Evolutionary conservation across 345 rosid species (phyloP).

Genomic region (Orychophragmus violaceus): DNA sequence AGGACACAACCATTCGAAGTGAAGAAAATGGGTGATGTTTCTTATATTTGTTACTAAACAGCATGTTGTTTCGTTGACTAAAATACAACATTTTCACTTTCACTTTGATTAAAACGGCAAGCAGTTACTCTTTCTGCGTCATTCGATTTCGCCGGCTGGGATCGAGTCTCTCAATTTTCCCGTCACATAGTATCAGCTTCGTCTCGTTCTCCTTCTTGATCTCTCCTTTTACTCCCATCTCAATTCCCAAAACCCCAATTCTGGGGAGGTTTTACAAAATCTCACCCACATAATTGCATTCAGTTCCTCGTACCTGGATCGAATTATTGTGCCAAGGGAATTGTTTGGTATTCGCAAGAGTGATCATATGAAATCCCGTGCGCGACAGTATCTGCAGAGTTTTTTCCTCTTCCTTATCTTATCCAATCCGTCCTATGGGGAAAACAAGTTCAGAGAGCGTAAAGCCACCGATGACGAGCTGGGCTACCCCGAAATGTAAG

Average conservation of each 20-base stretch:
- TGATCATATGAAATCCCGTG: conserved; percentile 48
- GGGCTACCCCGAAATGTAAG: conserved; percentile 72
- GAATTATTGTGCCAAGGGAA: not conserved
- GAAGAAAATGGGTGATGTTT: not conserved
- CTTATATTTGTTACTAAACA: not conserved
- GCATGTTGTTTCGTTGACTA: not conserved
- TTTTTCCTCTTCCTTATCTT: conserved; percentile 33
- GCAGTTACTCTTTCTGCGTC: conserved; percentile 17
- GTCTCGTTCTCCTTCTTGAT: conserved; percentile 22
- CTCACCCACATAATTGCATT: not conserved
- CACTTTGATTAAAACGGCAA: conserved; percentile 1
- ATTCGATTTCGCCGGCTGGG: conserved; percentile 19
- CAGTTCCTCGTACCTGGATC: not conserved
- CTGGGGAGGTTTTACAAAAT: not conserved
- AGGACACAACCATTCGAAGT: not conserved
- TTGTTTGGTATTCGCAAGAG: conserved; percentile 5
- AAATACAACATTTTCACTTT: not conserved
- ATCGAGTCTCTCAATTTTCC: not conserved
- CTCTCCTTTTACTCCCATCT: conserved; percentile 1
- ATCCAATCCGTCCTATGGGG: conserved; percentile 31
- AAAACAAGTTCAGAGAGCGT: conserved; percentile 77
- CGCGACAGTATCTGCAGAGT: conserved; percentile 35
- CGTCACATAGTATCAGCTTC: conserved; percentile 6
- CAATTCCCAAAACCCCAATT: conserved; percentile 16
- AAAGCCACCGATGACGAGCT: conserved; percentile 71